Conservation (phyloP, 352 stramenopile genomes). For the Globisporangium barbulae region DNA sequence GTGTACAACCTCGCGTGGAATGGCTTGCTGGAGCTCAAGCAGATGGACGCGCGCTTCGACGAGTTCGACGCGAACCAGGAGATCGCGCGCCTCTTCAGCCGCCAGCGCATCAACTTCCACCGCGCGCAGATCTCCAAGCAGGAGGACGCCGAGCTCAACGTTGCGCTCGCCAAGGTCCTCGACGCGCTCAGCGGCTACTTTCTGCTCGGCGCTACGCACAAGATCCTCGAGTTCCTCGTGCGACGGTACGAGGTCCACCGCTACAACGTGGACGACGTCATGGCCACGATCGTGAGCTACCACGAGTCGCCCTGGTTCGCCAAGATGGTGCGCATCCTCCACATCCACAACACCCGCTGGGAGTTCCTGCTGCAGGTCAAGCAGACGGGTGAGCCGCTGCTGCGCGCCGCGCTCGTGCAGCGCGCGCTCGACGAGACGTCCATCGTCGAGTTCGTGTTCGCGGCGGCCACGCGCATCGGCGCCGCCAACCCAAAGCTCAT, state of each 20-base stretch:
- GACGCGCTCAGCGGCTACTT: constrained; percentile 85
- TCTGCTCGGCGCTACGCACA: constrained; percentile 70
- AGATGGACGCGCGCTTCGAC: constrained; percentile 72
- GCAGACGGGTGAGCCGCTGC: constrained; percentile 53
- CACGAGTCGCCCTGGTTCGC: constrained; percentile 86
- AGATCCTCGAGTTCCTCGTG: constrained; percentile 89
- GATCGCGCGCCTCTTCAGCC: constrained; percentile 59
- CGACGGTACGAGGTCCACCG: constrained; percentile 86
- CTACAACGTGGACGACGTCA: constrained; percentile 83
- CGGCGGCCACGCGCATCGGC: constrained; percentile 54
- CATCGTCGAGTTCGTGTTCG: constrained; percentile 75
- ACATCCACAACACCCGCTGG: constrained; percentile 77
- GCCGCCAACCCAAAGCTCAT: constrained; percentile 72
- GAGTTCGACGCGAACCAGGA: constrained; percentile 50
- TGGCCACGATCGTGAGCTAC: constrained; percentile 80
- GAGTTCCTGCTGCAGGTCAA: constrained; percentile 84
- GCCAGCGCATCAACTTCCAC: constrained; percentile 80
- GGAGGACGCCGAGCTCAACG: constrained; percentile 66
- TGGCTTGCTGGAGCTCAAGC: constrained; percentile 73
- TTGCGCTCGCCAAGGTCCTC: constrained; percentile 61
- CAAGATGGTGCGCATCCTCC: constrained; percentile 79
- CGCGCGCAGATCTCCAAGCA: constrained; percentile 55
- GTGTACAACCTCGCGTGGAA: constrained; percentile 87
- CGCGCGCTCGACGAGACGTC: constrained; percentile 70
- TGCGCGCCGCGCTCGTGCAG: constrained; percentile 69